Conservation (phyloP, 208 protist species). For the Zelonia costaricensis region DNA sequence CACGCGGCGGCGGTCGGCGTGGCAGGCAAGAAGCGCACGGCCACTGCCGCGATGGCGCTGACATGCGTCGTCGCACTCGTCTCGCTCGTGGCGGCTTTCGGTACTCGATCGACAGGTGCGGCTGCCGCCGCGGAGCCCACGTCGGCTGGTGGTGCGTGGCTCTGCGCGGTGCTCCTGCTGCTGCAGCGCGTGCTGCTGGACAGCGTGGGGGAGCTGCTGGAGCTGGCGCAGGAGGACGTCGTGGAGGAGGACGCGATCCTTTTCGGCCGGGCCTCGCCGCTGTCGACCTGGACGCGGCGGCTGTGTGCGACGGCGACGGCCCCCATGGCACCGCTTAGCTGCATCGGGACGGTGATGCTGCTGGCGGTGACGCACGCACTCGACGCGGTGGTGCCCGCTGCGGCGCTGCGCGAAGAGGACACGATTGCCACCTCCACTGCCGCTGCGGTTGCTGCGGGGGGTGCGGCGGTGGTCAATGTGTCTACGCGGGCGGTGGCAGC, state of each 20-base stretch:
- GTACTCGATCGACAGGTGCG: not conserved
- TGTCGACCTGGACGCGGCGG: constrained; percentile 16
- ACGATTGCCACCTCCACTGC: not conserved
- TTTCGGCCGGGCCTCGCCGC: constrained; percentile 34
- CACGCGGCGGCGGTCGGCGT: not conserved
- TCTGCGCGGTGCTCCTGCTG: constrained; percentile 15
- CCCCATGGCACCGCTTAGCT: constrained; percentile 29
- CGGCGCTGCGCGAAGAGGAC: not conserved
- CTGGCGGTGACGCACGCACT: constrained; percentile 9
- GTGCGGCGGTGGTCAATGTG: not conserved
- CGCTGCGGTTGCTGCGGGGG: not conserved
- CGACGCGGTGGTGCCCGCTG: not conserved
- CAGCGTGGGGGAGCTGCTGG: constrained; percentile 1
- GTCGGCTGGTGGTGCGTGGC: not conserved
- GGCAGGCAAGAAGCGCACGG: constrained; percentile 11
- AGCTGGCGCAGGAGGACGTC: constrained; percentile 29
- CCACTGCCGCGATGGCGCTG: not conserved
- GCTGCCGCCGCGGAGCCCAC: not conserved
- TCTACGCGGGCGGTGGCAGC: not conserved
- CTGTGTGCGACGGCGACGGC: constrained; percentile 14
- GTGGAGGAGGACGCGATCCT: constrained; percentile 64
- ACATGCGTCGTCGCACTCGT: not conserved
- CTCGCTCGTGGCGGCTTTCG: constrained; percentile 18
- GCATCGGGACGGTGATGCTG: constrained; percentile 17
- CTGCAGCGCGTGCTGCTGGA: constrained; percentile 22